A percentile compares a stretch with the other conserved stretches of the same genome.
Conservation (phyloP, 164 flowering plant genomes). For the Litsea cubeba region DNA sequence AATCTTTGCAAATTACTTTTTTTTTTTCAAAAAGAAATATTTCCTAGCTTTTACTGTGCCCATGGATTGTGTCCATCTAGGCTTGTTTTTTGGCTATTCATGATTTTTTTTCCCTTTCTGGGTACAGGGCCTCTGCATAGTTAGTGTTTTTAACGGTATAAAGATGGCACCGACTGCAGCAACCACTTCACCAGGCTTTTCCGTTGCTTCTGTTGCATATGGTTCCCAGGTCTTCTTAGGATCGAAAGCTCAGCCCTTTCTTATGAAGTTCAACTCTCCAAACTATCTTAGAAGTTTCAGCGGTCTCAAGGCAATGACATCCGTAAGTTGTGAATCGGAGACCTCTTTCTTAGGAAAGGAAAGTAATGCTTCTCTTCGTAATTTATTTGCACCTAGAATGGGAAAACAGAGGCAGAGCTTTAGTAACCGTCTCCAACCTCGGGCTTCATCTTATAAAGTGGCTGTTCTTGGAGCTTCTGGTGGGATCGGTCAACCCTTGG, state of each 20-base stretch:
- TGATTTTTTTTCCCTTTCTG: too few species aligned
- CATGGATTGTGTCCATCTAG: not conserved
- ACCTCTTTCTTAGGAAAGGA: conserved; percentile 10
- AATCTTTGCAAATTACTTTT: not conserved
- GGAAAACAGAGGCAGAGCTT: conserved; percentile 3
- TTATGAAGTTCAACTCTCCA: conserved; percentile 1
- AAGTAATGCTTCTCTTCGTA: conserved; percentile 6
- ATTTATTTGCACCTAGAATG: conserved; percentile 1
- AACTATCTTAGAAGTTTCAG: not conserved
- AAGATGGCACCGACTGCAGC: conserved; percentile 3
- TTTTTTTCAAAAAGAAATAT: not conserved
- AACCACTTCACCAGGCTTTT: not conserved
- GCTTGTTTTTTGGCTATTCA: too few species aligned
- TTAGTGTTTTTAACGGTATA: too few species aligned
- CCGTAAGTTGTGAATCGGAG: conserved; percentile 3
- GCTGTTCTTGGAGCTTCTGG: conserved; percentile 11
- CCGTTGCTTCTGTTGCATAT: not conserved
- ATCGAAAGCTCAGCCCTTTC: conserved; percentile 1
- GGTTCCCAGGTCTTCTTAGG: not conserved
- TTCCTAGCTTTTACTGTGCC: not conserved
- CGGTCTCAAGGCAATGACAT: conserved; percentile 3
- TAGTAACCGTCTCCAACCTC: not conserved
- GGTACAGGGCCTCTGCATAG: not conserved
- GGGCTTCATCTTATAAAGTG: conserved; percentile 10
- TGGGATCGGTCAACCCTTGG: conserved; percentile 17